Conservation (phyloP, 345 rosid genomes). For the Pistacia vera region DNA sequence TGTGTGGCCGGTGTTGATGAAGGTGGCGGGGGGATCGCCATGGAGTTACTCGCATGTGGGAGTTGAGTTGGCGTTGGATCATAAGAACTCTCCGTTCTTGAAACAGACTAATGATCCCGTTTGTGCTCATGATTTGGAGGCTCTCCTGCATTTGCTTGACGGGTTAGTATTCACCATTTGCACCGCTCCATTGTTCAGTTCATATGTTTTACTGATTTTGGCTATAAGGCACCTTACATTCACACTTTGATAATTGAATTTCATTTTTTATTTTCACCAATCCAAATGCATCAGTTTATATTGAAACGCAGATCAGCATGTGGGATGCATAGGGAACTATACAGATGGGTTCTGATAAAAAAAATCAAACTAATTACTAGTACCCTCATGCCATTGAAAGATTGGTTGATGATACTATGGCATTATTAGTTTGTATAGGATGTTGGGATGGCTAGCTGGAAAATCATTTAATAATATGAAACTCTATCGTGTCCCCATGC, state of each 20-base stretch:
- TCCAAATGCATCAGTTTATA: too few species aligned
- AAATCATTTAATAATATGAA: neutral
- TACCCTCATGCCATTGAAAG: too few species aligned
- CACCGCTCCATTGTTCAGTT: neutral
- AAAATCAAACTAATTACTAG: too few species aligned
- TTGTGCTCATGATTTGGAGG: constrained; percentile 77
- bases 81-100: constrained; percentile 69
- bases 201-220: too few species aligned
- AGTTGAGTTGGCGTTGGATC: constrained; percentile 67
- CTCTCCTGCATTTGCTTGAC: constrained; percentile 76
- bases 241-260: too few species aligned
- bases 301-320: too few species aligned
- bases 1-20: constrained; percentile 43
- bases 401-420: too few species aligned
- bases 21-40: constrained; percentile 56
- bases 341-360: too few species aligned
- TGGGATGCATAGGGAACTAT: too few species aligned
- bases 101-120: constrained; percentile 48
- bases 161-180: constrained; percentile 49
- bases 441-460: neutral
- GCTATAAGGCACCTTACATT: too few species aligned
- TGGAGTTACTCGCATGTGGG: constrained; percentile 89
- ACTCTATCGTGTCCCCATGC: neutral
- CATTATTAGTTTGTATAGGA: too few species aligned
- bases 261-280: too few species aligned